These are phyloP conservation scores for Cadophora sp. DNA, from an alignment of 2,329 filamentous ascomycete species.

Conservation along the genomic window DNA sequence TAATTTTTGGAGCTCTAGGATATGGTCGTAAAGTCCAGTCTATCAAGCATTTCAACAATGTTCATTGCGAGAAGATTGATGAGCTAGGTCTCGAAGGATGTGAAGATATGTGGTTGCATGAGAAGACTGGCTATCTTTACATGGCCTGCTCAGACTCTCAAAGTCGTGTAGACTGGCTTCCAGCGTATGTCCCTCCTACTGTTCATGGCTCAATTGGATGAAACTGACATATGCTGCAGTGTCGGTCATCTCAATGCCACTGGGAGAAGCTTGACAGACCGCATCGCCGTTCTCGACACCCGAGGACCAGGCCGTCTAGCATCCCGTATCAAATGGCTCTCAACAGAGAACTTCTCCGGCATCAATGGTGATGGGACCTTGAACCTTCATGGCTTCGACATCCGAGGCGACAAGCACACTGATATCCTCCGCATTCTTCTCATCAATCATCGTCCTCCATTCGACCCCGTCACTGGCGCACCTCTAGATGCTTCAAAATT, in stretches of 20 bases:
- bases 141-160: conserved; percentile 39
- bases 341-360: conserved; percentile 35
- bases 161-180: conserved; percentile 38
- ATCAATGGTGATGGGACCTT: conserved; percentile 40
- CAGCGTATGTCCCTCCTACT: conserved; percentile 36
- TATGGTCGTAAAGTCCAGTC: conserved; percentile 42
- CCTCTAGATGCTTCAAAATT: conserved; percentile 41
- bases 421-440: conserved; percentile 42
- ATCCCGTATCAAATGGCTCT: conserved; percentile 37
- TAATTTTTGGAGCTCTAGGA: conserved; percentile 44
- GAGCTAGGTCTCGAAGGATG: conserved; percentile 39
- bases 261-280: conserved; percentile 35
- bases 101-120: conserved; percentile 43
- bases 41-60: conserved; percentile 44
- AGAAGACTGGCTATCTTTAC: conserved; percentile 40
- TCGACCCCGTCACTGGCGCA: conserved; percentile 43
- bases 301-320: conserved; percentile 33
- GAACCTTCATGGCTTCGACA: conserved; percentile 46
- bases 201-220: neutral
- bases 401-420: conserved; percentile 36
- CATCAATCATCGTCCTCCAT: conserved; percentile 46
- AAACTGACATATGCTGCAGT: conserved; percentile 21
- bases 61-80: conserved; percentile 36
- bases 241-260: conserved; percentile 37
- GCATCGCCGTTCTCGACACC: conserved; percentile 40